A percentile compares a stretch with the other conserved stretches of the same genome.
Conservation (phyloP, 1,284 basidiomycete species). For the Chalciporus sp. region DNA sequence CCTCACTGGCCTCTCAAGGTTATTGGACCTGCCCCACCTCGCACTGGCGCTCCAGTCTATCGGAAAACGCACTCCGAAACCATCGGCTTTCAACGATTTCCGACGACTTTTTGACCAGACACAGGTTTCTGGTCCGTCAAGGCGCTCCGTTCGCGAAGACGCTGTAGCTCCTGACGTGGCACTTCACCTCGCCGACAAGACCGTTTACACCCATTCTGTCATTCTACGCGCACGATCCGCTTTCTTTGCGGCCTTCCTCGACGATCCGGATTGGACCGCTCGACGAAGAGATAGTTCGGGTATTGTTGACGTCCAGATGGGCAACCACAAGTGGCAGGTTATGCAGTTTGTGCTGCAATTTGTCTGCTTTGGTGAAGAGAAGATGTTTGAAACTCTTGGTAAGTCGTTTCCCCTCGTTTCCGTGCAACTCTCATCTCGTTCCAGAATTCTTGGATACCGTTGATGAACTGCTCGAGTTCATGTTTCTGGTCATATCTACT, state of each 20-base stretch:
- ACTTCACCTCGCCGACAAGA: constrained; percentile 72
- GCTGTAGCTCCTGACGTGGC: constrained; percentile 67
- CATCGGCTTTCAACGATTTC: constrained; percentile 55
- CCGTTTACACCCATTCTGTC: constrained; percentile 72
- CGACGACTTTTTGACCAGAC: constrained; percentile 43
- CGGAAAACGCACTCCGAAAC: constrained; percentile 48
- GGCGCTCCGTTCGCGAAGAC: constrained; percentile 11
- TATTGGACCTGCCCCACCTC: constrained; percentile 60
- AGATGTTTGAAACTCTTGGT: constrained; percentile 78
- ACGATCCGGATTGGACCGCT: constrained; percentile 80
- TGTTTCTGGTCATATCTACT: constrained; percentile 85
- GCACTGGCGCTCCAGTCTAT: constrained; percentile 54
- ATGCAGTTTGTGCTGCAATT: constrained; percentile 80
- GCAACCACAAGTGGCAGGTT: constrained; percentile 74
- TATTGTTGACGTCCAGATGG: constrained; percentile 68
- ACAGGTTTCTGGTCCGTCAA: constrained; percentile 23
- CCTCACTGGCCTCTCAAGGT: constrained; percentile 52
- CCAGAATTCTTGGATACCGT: constrained; percentile 65
- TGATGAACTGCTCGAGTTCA: constrained; percentile 85
- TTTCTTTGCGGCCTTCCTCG: constrained; percentile 89
- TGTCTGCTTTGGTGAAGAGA: constrained; percentile 81
- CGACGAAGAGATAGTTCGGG: constrained; percentile 59
- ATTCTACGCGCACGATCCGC: constrained; percentile 82
- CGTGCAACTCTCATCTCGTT: not conserved
- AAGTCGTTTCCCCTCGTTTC: constrained; percentile 29